Conservation (phyloP, 2,329 filamentous ascomycete genomes). For the Epichloe gansuensis region DNA sequence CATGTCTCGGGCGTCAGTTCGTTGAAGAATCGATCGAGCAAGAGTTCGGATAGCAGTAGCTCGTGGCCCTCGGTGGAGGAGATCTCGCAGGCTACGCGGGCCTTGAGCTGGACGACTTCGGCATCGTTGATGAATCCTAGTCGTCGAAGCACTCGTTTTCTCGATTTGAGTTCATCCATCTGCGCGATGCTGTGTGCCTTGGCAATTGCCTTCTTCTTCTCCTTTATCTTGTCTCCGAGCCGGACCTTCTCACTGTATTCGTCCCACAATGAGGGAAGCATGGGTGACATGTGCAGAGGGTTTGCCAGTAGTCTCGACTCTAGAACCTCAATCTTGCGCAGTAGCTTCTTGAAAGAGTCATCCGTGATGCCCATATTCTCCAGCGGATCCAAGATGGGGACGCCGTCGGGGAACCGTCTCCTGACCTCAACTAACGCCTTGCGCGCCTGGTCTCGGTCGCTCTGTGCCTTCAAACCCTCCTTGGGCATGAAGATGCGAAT, state of each 20-base stretch:
- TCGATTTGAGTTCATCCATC: conserved; percentile 88
- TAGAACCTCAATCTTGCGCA: conserved; percentile 92
- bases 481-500: conserved; percentile 73
- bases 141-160: conserved; percentile 87
- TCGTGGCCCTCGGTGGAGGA: conserved; percentile 86
- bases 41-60: conserved; percentile 77
- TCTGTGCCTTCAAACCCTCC: conserved; percentile 50
- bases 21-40: conserved; percentile 98
- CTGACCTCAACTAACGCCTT: conserved; percentile 68
- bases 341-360: conserved; percentile 82
- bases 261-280: conserved; percentile 73
- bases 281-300: conserved; percentile 80
- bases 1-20: conserved; percentile 80
- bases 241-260: conserved; percentile 75
- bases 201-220: conserved; percentile 73
- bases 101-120: conserved; percentile 94
- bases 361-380: conserved; percentile 95
- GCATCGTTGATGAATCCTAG: conserved; percentile 91
- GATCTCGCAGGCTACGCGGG: conserved; percentile 94
- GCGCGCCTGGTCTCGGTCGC: conserved; percentile 55
- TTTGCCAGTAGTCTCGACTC: conserved; percentile 83
- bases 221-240: conserved; percentile 68
- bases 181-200: conserved; percentile 82
- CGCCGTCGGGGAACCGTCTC: conserved; percentile 81
- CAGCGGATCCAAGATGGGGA: conserved; percentile 81